Conservation (phyloP, 1,284 basidiomycete genomes). For the Heterobasidion irregulare region DNA sequence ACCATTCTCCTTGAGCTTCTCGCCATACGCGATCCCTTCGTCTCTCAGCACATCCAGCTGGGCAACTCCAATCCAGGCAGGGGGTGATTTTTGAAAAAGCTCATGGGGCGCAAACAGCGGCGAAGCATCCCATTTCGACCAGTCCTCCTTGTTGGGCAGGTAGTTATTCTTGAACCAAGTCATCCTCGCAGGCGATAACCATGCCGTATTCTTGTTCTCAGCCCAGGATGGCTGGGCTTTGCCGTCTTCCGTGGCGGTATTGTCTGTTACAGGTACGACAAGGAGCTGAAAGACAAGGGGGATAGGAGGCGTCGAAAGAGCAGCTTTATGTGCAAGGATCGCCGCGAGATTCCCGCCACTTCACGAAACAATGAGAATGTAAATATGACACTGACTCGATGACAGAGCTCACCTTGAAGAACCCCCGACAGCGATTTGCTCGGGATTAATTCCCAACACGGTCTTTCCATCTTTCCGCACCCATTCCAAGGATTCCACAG, state of each 20-base stretch:
- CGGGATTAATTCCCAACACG: constrained; percentile 30
- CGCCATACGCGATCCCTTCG: constrained; percentile 59
- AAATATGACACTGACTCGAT: background rate
- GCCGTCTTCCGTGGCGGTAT: constrained; percentile 40
- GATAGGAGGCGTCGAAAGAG: constrained; percentile 37
- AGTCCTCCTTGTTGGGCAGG: constrained; percentile 50
- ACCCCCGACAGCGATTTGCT: constrained; percentile 50
- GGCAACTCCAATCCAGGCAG: constrained; percentile 54
- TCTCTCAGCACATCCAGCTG: constrained; percentile 63
- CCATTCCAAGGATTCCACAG: constrained; percentile 60
- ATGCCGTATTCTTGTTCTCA: constrained; percentile 48
- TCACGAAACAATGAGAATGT: background rate
- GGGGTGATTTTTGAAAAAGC: constrained; percentile 40
- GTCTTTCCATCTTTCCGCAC: constrained; percentile 35
- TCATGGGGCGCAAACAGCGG: constrained; percentile 58
- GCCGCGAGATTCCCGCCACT: constrained; percentile 71
- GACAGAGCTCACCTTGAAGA: constrained; percentile 47
- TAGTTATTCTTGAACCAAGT: constrained; percentile 66
- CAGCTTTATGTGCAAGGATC: constrained; percentile 57
- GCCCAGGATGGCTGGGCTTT: constrained; percentile 43
- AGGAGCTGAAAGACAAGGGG: constrained; percentile 57
- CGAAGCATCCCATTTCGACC: constrained; percentile 59
- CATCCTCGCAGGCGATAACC: constrained; percentile 58
- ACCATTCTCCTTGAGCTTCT: constrained; percentile 47
- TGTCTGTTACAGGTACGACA: constrained; percentile 66